These are phyloP conservation scores for Sporothrix sp. DNA, from an alignment of 2,329 filamentous ascomycete genomes.

Conservation along the genomic window DNA sequence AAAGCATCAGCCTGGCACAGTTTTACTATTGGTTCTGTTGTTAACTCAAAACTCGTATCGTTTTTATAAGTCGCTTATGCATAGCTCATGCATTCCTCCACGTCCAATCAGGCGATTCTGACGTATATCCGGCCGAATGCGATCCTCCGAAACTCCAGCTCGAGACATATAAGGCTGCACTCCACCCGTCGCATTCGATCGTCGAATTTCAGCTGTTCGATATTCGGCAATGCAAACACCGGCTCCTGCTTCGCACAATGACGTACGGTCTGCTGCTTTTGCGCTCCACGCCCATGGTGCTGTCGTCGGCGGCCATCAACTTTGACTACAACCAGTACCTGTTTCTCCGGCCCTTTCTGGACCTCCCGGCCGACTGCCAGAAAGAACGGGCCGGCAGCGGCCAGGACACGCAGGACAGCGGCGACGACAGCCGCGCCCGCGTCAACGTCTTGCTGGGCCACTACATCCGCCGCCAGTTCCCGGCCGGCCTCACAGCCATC, in stretches of 20 bases:
- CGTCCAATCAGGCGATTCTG: constrained; percentile 1
- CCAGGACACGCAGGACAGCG: background rate
- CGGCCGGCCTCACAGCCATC: background rate
- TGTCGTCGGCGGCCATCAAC: constrained; percentile 2
- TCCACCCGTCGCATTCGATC: background rate
- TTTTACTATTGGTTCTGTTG: too few species aligned
- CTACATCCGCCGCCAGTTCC: constrained; percentile 7
- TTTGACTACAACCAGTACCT: constrained; percentile 8
- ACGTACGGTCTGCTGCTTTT: background rate
- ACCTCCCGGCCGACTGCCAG: background rate
- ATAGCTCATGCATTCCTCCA: too few species aligned
- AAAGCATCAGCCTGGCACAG: too few species aligned
- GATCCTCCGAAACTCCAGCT: background rate
- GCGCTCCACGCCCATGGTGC: constrained; percentile 3
- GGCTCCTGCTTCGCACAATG: background rate
- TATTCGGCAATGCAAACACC: too few species aligned
- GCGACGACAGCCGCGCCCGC: background rate
- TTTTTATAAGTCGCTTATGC: too few species aligned
- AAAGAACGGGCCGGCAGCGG: background rate
- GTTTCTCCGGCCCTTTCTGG: background rate
- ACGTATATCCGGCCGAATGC: background rate
- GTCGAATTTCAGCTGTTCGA: background rate
- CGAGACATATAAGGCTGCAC: background rate
- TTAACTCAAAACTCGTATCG: too few species aligned
- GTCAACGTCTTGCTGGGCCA: constrained; percentile 4